Percentiles rank a stretch among this genome's conserved stretches.
phyloP scores from a whole-genome alignment of 2,329 filamentous ascomycete genomes.

The Cryphonectria carpinicola region DNA sequence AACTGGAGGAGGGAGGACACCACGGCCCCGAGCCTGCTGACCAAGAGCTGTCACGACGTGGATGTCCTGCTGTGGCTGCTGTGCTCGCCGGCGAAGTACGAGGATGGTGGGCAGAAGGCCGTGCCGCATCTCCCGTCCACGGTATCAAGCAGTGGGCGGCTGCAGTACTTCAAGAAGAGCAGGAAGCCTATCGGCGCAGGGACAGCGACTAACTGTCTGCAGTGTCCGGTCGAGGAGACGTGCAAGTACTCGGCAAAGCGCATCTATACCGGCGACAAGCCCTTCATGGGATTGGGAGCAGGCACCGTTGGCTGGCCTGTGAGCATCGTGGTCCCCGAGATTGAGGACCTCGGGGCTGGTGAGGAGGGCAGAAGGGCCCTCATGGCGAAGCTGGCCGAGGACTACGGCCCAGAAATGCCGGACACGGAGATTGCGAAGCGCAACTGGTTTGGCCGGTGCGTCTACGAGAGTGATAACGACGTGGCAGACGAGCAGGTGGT shows the following conservation, averaged over 20 bases:
- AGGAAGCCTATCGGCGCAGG: conserved; percentile 79
- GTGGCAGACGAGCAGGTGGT: conserved; percentile 94
- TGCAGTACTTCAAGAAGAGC: conserved; percentile 76
- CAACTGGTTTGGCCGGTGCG: conserved; percentile 92
- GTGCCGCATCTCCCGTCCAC: conserved; percentile 73
- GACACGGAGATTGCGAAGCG: conserved; percentile 51
- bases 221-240: conserved; percentile 71
- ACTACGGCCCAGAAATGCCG: conserved; percentile 56
- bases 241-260: conserved; percentile 87
- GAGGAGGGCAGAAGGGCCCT: conserved; percentile 52
- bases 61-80: conserved; percentile 92
- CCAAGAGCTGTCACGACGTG: conserved; percentile 96
- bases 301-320: conserved; percentile 81
- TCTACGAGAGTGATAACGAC: conserved; percentile 90
- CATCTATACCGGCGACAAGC: conserved; percentile 73
- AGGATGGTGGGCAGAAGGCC: conserved; percentile 43
- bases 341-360: conserved; percentile 69
- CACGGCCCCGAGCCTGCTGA: conserved; percentile 81
- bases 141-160: conserved; percentile 74
- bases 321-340: conserved; percentile 87
- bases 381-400: conserved; percentile 47
- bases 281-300: conserved; percentile 58
- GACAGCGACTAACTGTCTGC: conserved; percentile 81
- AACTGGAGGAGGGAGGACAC: conserved; percentile 87
- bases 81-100: conserved; percentile 65